Base-by-base conservation (phyloP, 2,329 filamentous ascomycete genomes). In the Lecanicillium sp. region DNA sequence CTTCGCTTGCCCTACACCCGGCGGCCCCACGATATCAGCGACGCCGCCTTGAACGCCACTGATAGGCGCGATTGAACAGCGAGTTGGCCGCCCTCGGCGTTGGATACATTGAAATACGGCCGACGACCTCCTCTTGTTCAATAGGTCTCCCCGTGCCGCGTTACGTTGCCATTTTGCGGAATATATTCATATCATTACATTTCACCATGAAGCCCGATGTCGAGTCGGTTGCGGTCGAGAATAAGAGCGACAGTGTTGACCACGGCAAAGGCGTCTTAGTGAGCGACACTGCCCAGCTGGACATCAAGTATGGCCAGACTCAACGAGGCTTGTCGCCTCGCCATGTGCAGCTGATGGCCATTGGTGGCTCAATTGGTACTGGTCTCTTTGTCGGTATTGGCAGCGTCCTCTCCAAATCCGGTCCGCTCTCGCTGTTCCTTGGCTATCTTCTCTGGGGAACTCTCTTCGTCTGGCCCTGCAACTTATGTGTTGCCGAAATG, bases 401-500 rank as follows among this genome's bases (percentile, higher is more conserved):
- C 43, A 55, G 62, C 40, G 61, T 63, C 13, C 55, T 69, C 13
- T 56, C 59, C 42, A 53, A 59, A 30, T 60, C 65, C 31, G 65
- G 65, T 18, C 65, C 65, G 7, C 54, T 69, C 36, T 66, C 64
- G 8, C 57, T 69, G 10, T 37, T 69, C 27, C 59, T 69, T 27
- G 65, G 65, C 12, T 69, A 68, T 49, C 47, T 64, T 35, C 57
- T 66, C 50, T 68, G 63, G 64, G 64, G 64, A 34, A 41, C 64
- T 29, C 56, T 61, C 45, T 68, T 62, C 54, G 58, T 67, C 48
- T 69, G 62, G 64, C 65, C 64, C 11, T 52, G 57, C 34, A 62
- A 66, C 55, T 48, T 69, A 44, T 64, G 59, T 45, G 63, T 78
- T 25, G 74, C 71, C 38, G 75, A 79, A 56, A 76, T 79, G 69